A percentile compares a stretch with the other conserved stretches of the same genome.
Conservation (phyloP, 192 early-diverging fungal species). For the Coemansia sp. region DNA sequence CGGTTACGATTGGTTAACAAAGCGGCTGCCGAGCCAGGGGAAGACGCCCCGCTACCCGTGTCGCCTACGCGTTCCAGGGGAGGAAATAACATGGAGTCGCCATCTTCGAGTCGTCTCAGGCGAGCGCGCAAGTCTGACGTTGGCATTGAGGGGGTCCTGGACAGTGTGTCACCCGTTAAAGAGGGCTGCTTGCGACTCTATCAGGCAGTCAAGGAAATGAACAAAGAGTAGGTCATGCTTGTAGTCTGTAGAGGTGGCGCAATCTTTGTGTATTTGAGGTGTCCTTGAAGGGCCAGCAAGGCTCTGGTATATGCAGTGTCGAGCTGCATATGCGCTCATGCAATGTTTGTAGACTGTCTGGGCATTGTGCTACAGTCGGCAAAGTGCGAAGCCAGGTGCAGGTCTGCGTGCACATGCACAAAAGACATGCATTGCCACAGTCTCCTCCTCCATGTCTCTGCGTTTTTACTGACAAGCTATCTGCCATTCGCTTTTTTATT, state of each 20-base stretch:
- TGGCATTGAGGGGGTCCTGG: slow-evolving; percentile 4
- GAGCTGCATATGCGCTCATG: neutral
- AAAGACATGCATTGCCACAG: neutral
- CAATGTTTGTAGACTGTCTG: neutral
- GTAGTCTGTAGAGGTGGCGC: neutral
- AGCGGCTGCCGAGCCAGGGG: slow-evolving; percentile 18
- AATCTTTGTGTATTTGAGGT: neutral
- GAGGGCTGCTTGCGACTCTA: slow-evolving; percentile 45
- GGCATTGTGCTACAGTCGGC: neutral
- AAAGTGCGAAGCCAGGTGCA: neutral
- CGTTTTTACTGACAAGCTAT: neutral
- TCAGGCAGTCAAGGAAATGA: slow-evolving; percentile 47
- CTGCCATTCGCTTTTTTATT: neutral
- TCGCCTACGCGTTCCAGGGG: neutral
- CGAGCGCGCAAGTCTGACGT: slow-evolving; percentile 31
- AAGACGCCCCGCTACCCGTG: slow-evolving; percentile 13
- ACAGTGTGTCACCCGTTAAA: slow-evolving; percentile 14
- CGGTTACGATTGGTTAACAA: slow-evolving; percentile 46
- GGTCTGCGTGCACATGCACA: neutral
- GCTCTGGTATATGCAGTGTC: neutral
- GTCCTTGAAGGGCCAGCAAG: neutral
- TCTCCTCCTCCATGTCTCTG: neutral
- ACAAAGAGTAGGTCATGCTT: slow-evolving; percentile 41
- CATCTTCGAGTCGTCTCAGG: slow-evolving; percentile 19
- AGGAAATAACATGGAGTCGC: neutral